Conservation (phyloP, 495 filamentous ascomycete genomes). For the Staphylotrichum tortipilum region DNA sequence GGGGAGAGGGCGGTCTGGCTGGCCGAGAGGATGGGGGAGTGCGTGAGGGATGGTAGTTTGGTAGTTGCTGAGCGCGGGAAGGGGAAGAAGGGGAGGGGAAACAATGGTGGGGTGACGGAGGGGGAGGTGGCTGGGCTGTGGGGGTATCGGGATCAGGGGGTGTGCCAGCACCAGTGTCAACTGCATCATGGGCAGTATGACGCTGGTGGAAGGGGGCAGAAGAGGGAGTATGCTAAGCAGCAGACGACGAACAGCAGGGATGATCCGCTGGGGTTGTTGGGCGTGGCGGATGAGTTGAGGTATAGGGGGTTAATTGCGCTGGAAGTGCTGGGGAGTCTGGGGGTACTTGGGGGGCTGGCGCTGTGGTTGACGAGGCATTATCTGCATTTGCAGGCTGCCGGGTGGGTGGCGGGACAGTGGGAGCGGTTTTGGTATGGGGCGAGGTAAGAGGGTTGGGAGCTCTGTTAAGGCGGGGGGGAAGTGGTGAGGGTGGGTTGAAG, state of each 20-base stretch:
- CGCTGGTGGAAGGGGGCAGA: no score
- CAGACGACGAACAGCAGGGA: conserved; percentile 32
- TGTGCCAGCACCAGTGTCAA: neutral
- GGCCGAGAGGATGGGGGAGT: conserved; percentile 64
- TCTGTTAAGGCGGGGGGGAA: neutral
- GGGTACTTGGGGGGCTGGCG: conserved; percentile 64
- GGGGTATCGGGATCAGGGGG: neutral
- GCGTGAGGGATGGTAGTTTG: conserved; percentile 61
- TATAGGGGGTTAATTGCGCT: conserved; percentile 58
- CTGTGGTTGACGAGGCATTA: conserved; percentile 47
- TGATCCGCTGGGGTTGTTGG: conserved; percentile 70
- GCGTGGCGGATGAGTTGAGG: conserved; percentile 59
- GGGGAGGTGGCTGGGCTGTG: neutral
- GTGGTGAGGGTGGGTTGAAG: neutral
- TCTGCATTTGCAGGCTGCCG: conserved; percentile 17
- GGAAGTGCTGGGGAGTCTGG: conserved; percentile 69
- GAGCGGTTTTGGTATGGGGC: conserved; percentile 19
- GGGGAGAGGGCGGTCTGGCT: conserved; percentile 75
- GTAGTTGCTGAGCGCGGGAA: conserved; percentile 31
- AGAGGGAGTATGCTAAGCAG: neutral
- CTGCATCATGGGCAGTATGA: no score
- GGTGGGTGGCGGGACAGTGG: conserved; percentile 24
- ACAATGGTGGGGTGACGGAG: no score
- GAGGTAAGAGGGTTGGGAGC: neutral
- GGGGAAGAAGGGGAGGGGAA: no score